Conservation (phyloP, 1,284 basidiomycete species). For the Cutaneotrichosporon sp. region DNA sequence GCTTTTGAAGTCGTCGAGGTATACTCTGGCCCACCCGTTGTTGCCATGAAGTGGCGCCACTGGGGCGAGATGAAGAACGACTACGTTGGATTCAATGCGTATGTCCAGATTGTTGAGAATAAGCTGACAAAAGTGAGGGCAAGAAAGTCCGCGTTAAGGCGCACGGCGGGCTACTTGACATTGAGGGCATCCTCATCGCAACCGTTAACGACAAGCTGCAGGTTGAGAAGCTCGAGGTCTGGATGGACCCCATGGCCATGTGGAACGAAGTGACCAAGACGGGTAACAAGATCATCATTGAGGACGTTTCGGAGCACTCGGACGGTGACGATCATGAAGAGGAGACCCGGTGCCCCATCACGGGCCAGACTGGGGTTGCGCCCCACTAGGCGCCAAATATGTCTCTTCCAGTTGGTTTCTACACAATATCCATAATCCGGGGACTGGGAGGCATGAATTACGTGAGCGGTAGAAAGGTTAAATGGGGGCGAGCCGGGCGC, state of each 20-base stretch:
- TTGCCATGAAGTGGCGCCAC: constrained; percentile 24
- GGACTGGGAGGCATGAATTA: too few relatives aligned
- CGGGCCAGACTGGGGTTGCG: not conserved
- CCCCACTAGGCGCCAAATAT: not conserved
- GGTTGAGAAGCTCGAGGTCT: constrained; percentile 20
- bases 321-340: not conserved
- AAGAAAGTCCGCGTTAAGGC: constrained; percentile 26
- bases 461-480: too few relatives aligned
- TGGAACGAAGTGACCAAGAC: constrained; percentile 24
- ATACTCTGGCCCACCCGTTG: constrained; percentile 23
- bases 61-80: constrained; percentile 28
- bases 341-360: constrained; percentile 2
- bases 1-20: constrained; percentile 27
- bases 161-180: constrained; percentile 17
- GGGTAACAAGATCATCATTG: constrained; percentile 18
- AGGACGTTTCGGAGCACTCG: constrained; percentile 7
- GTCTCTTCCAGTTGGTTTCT: too few relatives aligned
- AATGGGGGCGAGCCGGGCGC: too few relatives aligned
- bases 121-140: constrained; percentile 9
- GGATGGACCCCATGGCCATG: constrained; percentile 22
- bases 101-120: not conserved
- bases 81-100: constrained; percentile 23
- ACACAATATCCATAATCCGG: too few relatives aligned
- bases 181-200: constrained; percentile 18
- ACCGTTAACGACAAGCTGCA: constrained; percentile 25